These are phyloP conservation scores for Amylocarpus encephaloides DNA, from an alignment of 2,329 filamentous ascomycete species.

Conservation along the genomic window DNA sequence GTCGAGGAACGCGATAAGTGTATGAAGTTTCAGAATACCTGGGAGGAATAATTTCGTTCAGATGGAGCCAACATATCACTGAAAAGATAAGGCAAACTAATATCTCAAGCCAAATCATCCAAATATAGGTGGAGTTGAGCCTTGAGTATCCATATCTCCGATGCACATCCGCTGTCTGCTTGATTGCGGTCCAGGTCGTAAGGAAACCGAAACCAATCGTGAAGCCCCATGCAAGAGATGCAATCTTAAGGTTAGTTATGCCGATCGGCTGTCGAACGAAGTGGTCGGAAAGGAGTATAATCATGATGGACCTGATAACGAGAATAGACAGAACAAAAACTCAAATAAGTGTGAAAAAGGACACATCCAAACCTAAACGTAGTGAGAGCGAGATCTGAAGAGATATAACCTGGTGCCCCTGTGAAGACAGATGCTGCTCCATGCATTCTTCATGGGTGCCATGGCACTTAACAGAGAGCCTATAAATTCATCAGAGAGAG, in stretches of 20 bases:
- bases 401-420: no score
- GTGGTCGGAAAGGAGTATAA: background rate
- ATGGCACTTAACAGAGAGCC: no score
- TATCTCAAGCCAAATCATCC: conserved; percentile 42
- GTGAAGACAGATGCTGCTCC: no score
- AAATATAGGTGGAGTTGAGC: conserved; percentile 34
- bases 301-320: background rate
- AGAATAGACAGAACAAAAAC: no score
- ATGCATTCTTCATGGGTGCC: no score
- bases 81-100: conserved; percentile 35
- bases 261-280: background rate
- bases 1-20: background rate
- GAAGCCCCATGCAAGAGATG: background rate
- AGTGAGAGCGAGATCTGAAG: no score
- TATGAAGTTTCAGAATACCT: conserved; percentile 22
- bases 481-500: no score
- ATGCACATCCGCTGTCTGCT: conserved; percentile 33
- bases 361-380: no score
- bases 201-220: background rate
- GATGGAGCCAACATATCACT: conserved; percentile 36
- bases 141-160: conserved; percentile 26
- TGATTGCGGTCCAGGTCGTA: conserved; percentile 28
- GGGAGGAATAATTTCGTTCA: conserved; percentile 32
- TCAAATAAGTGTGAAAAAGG: no score
- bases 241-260: background rate